Percentiles rank a stretch among this genome's conserved stretches.
phyloP scores from a whole-genome alignment of 768 basidiomycete genomes.

The Sistotremastrum suecicum region DNA sequence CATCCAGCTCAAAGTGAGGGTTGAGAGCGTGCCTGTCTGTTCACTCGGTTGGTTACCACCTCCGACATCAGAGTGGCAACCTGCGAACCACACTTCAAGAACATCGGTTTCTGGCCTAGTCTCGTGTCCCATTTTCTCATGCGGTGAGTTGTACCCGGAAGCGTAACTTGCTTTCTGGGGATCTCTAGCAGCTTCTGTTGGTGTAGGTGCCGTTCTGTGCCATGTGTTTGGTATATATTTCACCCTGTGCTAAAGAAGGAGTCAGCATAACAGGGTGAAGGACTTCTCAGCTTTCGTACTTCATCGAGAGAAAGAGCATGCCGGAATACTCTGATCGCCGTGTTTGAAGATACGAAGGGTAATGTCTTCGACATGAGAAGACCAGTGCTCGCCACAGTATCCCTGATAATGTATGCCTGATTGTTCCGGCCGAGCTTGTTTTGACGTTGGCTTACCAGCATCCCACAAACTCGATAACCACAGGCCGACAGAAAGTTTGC shows the following conservation, averaged over 20 bases:
- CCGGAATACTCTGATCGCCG: constrained; percentile 52
- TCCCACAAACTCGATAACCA: constrained; percentile 66
- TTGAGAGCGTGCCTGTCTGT: constrained; percentile 29
- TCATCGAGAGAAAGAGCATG: constrained; percentile 73
- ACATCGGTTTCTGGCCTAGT: constrained; percentile 29
- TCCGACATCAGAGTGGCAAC: constrained; percentile 64
- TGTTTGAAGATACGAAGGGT: constrained; percentile 55
- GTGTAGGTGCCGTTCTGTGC: constrained; percentile 28
- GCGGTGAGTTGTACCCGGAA: background rate
- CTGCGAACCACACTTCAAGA: constrained; percentile 70
- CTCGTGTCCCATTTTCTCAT: background rate
- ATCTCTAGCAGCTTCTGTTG: constrained; percentile 11
- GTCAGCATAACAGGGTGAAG: background rate
- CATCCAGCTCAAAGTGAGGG: constrained; percentile 70
- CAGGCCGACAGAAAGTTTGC: constrained; percentile 49
- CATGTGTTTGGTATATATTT: constrained; percentile 52
- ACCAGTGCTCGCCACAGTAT: constrained; percentile 70
- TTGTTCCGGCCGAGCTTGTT: background rate
- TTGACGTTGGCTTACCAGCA: constrained; percentile 40
- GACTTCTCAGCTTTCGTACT: constrained; percentile 21
- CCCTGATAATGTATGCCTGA: constrained; percentile 31
- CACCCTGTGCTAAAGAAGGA: constrained; percentile 36
- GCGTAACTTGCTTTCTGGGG: constrained; percentile 10
- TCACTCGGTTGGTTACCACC: constrained; percentile 42
- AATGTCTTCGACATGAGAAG: constrained; percentile 41